Conservation (phyloP, 2,329 filamentous ascomycete genomes). For the Penicillium hordei region DNA sequence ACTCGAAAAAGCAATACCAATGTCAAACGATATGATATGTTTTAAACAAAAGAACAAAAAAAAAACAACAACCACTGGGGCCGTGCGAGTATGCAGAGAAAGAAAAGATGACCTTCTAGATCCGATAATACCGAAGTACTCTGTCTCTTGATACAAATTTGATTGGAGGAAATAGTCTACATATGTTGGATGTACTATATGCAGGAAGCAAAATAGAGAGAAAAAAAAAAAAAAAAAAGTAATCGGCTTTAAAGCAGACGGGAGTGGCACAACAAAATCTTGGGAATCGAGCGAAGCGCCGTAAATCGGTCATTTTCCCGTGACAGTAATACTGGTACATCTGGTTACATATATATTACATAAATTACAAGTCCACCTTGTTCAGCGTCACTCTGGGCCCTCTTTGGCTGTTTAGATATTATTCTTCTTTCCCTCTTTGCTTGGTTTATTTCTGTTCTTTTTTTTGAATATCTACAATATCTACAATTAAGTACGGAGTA, state of each 20-base stretch:
- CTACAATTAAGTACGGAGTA: background rate
- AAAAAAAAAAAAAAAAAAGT: background rate
- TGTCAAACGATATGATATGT: background rate
- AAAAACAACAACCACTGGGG: background rate
- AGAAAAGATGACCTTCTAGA: background rate
- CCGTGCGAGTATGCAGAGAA: slow-evolving; percentile 8
- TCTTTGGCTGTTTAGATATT: background rate
- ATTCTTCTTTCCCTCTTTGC: slow-evolving; percentile 6
- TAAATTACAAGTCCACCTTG: background rate
- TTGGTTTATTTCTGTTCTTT: background rate
- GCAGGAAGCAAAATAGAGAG: background rate
- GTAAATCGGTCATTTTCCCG: slow-evolving; percentile 18
- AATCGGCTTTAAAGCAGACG: slow-evolving; percentile 4
- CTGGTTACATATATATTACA: slow-evolving; percentile 2
- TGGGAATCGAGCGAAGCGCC: slow-evolving; percentile 22
- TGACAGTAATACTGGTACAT: slow-evolving; percentile 10
- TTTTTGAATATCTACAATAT: background rate
- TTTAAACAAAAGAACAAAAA: background rate
- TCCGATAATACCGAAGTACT: background rate
- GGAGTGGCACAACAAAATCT: slow-evolving; percentile 13
- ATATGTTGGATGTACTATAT: background rate
- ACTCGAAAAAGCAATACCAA: background rate
- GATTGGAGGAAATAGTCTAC: slow-evolving; percentile 10
- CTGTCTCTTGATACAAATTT: background rate
- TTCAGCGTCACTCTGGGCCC: background rate